These are phyloP conservation scores for Cyathus striatus DNA, from an alignment of 768 basidiomycete species.

Conservation along the genomic window DNA sequence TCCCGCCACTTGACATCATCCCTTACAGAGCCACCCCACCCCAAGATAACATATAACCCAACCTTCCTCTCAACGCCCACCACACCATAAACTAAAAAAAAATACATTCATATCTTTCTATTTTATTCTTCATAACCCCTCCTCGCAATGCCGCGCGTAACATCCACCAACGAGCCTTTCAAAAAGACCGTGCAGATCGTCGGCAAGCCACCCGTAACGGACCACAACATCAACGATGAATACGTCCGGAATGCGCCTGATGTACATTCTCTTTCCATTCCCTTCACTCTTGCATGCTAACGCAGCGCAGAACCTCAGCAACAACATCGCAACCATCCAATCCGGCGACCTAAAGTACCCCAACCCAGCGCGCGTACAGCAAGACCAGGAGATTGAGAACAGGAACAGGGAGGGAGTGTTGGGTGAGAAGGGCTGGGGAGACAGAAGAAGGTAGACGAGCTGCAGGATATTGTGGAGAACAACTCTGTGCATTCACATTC, in stretches of 20 bases:
- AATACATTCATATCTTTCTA: too few species aligned
- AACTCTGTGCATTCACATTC: conserved; percentile 3
- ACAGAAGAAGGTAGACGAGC: conserved; percentile 2
- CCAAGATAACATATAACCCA: too few species aligned
- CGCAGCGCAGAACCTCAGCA: too few species aligned
- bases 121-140: too few species aligned
- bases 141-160: conserved; percentile 14
- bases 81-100: too few species aligned
- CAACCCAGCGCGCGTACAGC: background rate
- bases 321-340: background rate
- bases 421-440: conserved; percentile 4
- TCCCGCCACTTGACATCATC: too few species aligned
- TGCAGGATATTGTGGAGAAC: conserved; percentile 1
- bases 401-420: conserved; percentile 4
- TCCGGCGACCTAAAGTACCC: background rate
- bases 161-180: conserved; percentile 13
- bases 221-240: conserved; percentile 16
- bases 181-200: conserved; percentile 16
- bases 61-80: too few species aligned
- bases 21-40: too few species aligned
- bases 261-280: conserved; percentile 5
- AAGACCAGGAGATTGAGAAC: conserved; percentile 1
- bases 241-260: conserved; percentile 14
- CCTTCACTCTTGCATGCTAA: too few species aligned
- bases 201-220: conserved; percentile 10